Conservation (phyloP, 805 yeast genomes). For the Candida easanensis region DNA sequence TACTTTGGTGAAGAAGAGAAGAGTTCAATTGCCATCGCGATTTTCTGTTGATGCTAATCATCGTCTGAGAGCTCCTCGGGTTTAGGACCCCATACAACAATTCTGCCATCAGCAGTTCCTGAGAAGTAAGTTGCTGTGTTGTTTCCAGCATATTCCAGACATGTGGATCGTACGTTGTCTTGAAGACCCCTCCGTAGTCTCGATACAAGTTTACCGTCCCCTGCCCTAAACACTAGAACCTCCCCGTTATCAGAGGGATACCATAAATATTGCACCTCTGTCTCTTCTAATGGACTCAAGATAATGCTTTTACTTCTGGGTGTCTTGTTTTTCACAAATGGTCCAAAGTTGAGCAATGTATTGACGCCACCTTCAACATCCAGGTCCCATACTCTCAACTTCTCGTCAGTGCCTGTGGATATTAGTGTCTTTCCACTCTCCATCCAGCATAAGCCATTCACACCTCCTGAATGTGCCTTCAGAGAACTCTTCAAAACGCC, state of each 20-base stretch:
- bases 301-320: constrained; percentile 25
- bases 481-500: constrained; percentile 20
- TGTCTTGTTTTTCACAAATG: constrained; percentile 64
- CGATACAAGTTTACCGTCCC: constrained; percentile 61
- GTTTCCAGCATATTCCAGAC: constrained; percentile 48
- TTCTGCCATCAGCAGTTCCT: constrained; percentile 68
- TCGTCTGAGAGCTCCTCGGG: constrained; percentile 15
- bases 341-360: constrained; percentile 72
- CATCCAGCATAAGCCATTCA: constrained; percentile 79
- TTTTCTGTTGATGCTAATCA: neutral
- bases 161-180: constrained; percentile 43
- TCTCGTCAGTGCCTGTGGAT: constrained; percentile 79
- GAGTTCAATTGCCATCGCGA: neutral
- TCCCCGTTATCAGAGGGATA: constrained; percentile 80
- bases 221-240: constrained; percentile 51
- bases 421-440: constrained; percentile 59
- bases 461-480: constrained; percentile 74
- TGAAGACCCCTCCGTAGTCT: constrained; percentile 48
- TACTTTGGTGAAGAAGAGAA: too few species aligned
- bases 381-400: constrained; percentile 76
- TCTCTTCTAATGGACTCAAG: constrained; percentile 43
- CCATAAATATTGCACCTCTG: constrained; percentile 55
- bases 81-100: constrained; percentile 53
- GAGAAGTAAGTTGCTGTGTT: constrained; percentile 46
- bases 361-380: constrained; percentile 49